Evolutionary conservation across 495 filamentous ascomycete genomes (phyloP), one percentile per base, ranked within the genome.

Genomic region (Bacidia gigantensis): DNA sequence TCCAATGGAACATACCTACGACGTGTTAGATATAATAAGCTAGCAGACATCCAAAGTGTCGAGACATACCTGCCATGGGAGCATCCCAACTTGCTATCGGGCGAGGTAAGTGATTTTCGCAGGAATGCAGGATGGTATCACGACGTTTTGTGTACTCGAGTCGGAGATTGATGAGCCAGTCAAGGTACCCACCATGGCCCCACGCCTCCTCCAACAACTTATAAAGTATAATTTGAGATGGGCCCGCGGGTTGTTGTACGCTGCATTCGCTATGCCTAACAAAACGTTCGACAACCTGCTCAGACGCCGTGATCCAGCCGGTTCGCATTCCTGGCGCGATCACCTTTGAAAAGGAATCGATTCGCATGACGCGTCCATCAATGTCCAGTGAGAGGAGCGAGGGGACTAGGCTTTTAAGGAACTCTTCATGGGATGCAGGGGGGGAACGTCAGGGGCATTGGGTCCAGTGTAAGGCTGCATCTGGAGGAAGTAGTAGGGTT

Each of bases 1-100:
- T 71, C 92, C 92, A 96, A 61, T 87, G 82, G 75, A 98, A 98
- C 92, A 98, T 98, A n/a, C n/a, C n/a, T n/a, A n/a, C n/a, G n/a
- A n/a, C n/a, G n/a, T n/a, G n/a, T n/a, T n/a, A n/a, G n/a, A n/a
- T n/a, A n/a, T n/a, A n/a, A n/a, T n/a, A n/a, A n/a, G n/a, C n/a
- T n/a, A n/a, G n/a, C n/a, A n/a, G n/a, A n/a, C n/a, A n/a, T n/a
- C n/a, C n/a, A n/a, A n/a, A n/a, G n/a, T n/a, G n/a, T n/a, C n/a
- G n/a, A n/a, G n/a, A n/a, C n/a, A n/a, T n/a, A 62, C 92, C 92
- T n/a, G 92, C 89, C 32, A 75, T 73, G 2, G 92, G 89, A 5
- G 84, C 70, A 32, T 66, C 75, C 93, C 92, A 98, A 67, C 78
- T 83, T 11, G 86, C 84, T 41, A 98, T 69, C 44, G 86, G 82